Percentiles rank a stretch among this genome's conserved stretches.
Conservation (phyloP, 768 basidiomycete species). For the Boletus reticulatus region DNA sequence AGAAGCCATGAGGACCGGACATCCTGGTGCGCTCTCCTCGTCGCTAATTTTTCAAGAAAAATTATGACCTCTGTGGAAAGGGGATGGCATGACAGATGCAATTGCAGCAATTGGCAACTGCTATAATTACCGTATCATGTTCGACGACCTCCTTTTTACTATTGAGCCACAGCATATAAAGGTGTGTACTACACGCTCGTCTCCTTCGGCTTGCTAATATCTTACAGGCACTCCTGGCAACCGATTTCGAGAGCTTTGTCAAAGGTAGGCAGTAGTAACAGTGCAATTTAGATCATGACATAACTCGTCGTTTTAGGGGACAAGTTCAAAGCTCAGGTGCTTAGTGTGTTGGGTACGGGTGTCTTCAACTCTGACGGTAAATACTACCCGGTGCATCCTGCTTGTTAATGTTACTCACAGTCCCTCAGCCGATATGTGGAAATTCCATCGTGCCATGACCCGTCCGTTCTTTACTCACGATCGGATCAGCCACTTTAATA, state of each 20-base stretch:
- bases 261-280: constrained; percentile 41
- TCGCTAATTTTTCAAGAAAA: neutral
- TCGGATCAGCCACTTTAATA: constrained; percentile 56
- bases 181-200: constrained; percentile 1
- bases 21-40: constrained; percentile 42
- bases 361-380: constrained; percentile 69
- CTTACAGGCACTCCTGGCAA: constrained; percentile 43
- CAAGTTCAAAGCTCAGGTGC: constrained; percentile 43
- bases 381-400: neutral
- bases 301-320: constrained; percentile 12
- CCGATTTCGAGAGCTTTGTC: constrained; percentile 56
- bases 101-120: constrained; percentile 39
- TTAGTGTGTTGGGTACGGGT: constrained; percentile 55
- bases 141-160: constrained; percentile 46
- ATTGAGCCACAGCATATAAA: constrained; percentile 56
- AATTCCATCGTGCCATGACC: constrained; percentile 63
- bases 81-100: constrained; percentile 40
- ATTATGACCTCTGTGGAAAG: constrained; percentile 24
- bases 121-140: constrained; percentile 45
- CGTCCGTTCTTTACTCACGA: constrained; percentile 65
- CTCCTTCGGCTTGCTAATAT: neutral
- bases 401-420: constrained; percentile 11
- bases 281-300: neutral
- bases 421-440: constrained; percentile 46
- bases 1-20: constrained; percentile 40